phyloP scores from a whole-genome alignment of 129 eudicot genomes.

The Artemisia tridentata region DNA sequence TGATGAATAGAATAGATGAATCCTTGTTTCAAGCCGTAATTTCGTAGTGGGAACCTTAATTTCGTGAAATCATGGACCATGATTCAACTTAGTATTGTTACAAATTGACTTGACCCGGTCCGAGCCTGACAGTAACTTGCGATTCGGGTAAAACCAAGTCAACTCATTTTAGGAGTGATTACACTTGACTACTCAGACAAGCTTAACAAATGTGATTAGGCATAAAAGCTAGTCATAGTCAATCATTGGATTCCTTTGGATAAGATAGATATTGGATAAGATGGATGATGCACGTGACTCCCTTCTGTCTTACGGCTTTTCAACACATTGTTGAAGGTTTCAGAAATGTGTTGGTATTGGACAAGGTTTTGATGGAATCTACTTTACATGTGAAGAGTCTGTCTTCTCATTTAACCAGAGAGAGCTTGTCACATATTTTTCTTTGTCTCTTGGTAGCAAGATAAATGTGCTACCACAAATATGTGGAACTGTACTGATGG shows the following conservation, averaged over 20 bases:
- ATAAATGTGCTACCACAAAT: background rate
- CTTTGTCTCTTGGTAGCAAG: background rate
- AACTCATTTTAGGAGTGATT: too few species aligned
- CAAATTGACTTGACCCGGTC: too few species aligned
- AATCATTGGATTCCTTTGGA: background rate
- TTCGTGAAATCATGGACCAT: too few species aligned
- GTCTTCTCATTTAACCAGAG: background rate
- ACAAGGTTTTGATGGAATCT: background rate
- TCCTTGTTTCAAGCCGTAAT: too few species aligned
- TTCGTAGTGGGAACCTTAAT: too few species aligned
- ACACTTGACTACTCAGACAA: too few species aligned
- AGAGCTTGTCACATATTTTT: background rate
- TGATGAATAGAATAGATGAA: too few species aligned
- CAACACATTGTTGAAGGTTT: background rate
- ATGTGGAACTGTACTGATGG: background rate
- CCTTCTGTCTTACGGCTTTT: background rate
- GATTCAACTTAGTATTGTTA: too few species aligned
- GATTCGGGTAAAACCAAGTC: too few species aligned
- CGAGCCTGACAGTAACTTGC: too few species aligned
- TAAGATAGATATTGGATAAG: background rate
- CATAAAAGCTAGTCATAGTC: too few species aligned
- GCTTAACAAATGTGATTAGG: too few species aligned
- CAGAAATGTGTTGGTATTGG: background rate
- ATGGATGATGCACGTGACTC: background rate
- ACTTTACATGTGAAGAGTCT: background rate